These are phyloP conservation scores for Amauroascus verrucosus DNA, from an alignment of 2,329 filamentous ascomycete genomes.

Conservation along the genomic window DNA sequence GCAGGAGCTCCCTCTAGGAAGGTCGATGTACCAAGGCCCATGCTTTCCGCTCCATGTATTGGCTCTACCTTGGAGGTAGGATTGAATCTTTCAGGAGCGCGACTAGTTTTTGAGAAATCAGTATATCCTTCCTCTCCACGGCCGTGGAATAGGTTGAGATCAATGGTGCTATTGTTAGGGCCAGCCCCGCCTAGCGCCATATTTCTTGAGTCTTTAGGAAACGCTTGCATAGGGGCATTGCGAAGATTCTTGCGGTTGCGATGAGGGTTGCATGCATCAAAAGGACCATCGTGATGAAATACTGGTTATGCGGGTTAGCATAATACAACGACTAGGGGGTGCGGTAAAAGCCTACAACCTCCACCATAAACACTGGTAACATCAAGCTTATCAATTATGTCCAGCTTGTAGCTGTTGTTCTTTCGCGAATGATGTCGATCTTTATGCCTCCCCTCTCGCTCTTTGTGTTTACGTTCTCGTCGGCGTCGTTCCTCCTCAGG, in stretches of 20 bases:
- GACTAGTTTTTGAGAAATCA: slow-evolving; percentile 50
- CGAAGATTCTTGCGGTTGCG: slow-evolving; percentile 76
- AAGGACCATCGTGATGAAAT: slow-evolving; percentile 95
- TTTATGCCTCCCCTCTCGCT: slow-evolving; percentile 38
- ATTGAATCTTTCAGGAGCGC: slow-evolving; percentile 46
- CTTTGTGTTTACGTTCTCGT: slow-evolving; percentile 39
- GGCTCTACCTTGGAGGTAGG: slow-evolving; percentile 56
- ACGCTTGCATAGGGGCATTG: slow-evolving; percentile 89
- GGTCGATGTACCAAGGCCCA: slow-evolving; percentile 84
- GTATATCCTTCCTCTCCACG: slow-evolving; percentile 73
- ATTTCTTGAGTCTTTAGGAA: slow-evolving; percentile 84
- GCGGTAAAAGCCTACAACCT: no score
- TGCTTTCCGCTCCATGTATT: slow-evolving; percentile 71
- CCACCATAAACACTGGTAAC: slow-evolving; percentile 92
- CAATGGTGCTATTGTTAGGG: slow-evolving; percentile 68
- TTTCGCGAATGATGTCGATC: slow-evolving; percentile 30
- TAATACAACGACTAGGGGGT: no score
- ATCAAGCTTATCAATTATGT: slow-evolving; percentile 93
- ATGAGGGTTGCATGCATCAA: slow-evolving; percentile 90
- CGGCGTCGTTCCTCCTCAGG: slow-evolving; percentile 43
- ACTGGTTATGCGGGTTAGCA: no score
- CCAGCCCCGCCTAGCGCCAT: slow-evolving; percentile 83
- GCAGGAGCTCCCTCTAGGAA: slow-evolving; percentile 92
- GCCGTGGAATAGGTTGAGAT: slow-evolving; percentile 83
- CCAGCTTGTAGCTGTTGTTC: slow-evolving; percentile 45